Evolutionary conservation across 1,284 basidiomycete genomes (phyloP).

Genomic region (Leccinum griseonigrum): DNA sequence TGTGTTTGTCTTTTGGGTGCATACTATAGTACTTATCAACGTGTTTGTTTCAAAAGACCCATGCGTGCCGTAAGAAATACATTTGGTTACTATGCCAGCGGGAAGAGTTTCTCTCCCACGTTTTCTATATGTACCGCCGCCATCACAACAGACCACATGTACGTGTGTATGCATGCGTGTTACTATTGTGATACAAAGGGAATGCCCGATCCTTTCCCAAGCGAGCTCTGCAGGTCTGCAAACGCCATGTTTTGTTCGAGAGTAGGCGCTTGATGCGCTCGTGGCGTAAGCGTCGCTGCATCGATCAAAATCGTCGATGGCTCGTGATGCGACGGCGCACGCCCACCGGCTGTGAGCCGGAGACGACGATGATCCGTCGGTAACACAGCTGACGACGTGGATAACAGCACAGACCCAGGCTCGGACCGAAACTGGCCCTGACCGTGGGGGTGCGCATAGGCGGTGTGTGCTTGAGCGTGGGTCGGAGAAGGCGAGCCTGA

Average conservation of each 20-base stretch:
- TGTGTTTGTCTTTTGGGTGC: constrained; percentile 25
- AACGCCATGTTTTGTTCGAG: constrained; percentile 82
- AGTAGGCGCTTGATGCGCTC: constrained; percentile 55
- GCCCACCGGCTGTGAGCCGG: constrained; percentile 19
- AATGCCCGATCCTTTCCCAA: constrained; percentile 19
- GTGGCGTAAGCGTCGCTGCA: constrained; percentile 46
- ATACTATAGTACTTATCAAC: constrained; percentile 14
- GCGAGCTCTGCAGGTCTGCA: constrained; percentile 57
- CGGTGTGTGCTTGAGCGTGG: constrained; percentile 2
- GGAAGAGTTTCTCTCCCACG: background rate
- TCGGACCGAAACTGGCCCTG: background rate
- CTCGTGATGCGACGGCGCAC: constrained; percentile 29
- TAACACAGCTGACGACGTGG: constrained; percentile 11
- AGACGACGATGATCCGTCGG: constrained; percentile 7
- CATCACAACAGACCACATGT: background rate
- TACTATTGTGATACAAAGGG: constrained; percentile 14
- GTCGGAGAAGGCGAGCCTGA: constrained; percentile 38
- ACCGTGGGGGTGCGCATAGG: background rate
- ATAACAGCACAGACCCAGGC: background rate
- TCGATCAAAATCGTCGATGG: constrained; percentile 51
- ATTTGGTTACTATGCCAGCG: constrained; percentile 8
- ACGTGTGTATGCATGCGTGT: background rate
- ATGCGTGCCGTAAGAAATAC: constrained; percentile 16
- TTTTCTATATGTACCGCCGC: constrained; percentile 1
- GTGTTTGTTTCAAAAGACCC: constrained; percentile 11